phyloP scores from a whole-genome alignment of 805 yeast genomes.

The Ogataea henricii region DNA sequence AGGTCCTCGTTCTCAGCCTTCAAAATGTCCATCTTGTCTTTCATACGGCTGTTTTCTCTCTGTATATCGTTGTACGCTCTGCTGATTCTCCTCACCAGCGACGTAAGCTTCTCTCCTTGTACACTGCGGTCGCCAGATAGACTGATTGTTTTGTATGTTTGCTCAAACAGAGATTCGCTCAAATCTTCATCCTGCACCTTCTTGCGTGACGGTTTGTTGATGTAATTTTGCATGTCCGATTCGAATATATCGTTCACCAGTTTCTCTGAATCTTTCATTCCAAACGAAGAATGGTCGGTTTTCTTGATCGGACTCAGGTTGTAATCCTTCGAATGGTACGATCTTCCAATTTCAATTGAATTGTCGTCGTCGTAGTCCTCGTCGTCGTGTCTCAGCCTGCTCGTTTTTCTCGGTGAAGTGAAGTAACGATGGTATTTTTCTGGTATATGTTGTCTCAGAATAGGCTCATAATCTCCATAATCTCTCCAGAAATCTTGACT shows the following conservation, averaged over 20 bases:
- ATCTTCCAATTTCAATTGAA: slow-evolving; percentile 33
- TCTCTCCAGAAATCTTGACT: slow-evolving; percentile 26
- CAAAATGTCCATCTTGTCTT: slow-evolving; percentile 2
- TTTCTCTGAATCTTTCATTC: slow-evolving; percentile 28
- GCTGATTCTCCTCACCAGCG: slow-evolving; percentile 17
- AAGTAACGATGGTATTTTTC: slow-evolving; percentile 30
- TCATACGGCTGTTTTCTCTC: slow-evolving; percentile 9
- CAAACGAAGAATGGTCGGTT: slow-evolving; percentile 13
- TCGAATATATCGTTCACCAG: slow-evolving; percentile 27
- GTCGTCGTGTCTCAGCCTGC: not conserved
- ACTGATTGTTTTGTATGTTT: slow-evolving; percentile 21
- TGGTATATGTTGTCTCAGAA: slow-evolving; percentile 33
- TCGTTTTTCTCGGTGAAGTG: slow-evolving; percentile 6
- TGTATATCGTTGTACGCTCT: slow-evolving; percentile 12
- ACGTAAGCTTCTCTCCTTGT: slow-evolving; percentile 16
- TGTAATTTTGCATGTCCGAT: slow-evolving; percentile 20
- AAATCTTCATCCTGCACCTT: slow-evolving; percentile 16
- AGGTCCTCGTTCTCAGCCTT: slow-evolving; percentile 10
- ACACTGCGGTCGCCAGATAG: slow-evolving; percentile 13
- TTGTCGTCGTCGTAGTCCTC: slow-evolving; percentile 15
- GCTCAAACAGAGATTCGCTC: slow-evolving; percentile 18
- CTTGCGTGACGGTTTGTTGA: slow-evolving; percentile 2
- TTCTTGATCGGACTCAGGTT: slow-evolving; percentile 32
- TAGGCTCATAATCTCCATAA: slow-evolving; percentile 31
- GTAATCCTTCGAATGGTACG: slow-evolving; percentile 17